phyloP scores from a whole-genome alignment of 2,329 filamentous ascomycete genomes.

The Neobulgaria alba region DNA sequence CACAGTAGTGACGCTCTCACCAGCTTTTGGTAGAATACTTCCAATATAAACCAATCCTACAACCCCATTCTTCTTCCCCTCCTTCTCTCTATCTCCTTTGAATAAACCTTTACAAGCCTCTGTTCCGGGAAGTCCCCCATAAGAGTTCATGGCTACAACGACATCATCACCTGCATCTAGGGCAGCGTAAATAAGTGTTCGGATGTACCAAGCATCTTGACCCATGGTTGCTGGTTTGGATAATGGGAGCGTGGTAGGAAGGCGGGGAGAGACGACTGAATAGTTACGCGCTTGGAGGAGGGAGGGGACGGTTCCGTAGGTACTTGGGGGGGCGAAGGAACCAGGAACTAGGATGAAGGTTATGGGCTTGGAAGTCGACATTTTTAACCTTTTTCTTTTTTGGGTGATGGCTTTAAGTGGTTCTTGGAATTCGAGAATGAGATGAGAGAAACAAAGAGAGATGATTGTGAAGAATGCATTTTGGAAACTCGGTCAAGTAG shows the following conservation, averaged over 20 bases:
- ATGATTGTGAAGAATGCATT: too few relatives aligned
- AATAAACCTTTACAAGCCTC: conserved; percentile 30
- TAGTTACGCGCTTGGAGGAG: conserved; percentile 5
- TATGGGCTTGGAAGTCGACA: background rate
- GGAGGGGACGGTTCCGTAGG: conserved; percentile 8
- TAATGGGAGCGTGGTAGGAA: conserved; percentile 5
- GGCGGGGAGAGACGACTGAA: conserved; percentile 1
- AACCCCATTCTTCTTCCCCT: conserved; percentile 34
- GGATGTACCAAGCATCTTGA: conserved; percentile 31
- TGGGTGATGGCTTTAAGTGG: too few relatives aligned
- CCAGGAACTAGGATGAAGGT: conserved; percentile 14
- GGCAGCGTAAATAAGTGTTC: conserved; percentile 21
- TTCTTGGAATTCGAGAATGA: too few relatives aligned
- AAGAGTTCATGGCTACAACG: conserved; percentile 32
- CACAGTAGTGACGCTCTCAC: conserved; percentile 1
- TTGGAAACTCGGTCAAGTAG: too few relatives aligned
- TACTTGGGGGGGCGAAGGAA: conserved; percentile 7
- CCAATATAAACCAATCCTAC: conserved; percentile 12
- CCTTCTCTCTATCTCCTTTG: conserved; percentile 28
- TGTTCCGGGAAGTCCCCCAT: conserved; percentile 30
- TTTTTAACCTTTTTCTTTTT: too few relatives aligned
- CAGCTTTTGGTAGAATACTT: conserved; percentile 3
- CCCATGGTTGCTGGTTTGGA: conserved; percentile 21
- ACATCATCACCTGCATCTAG: conserved; percentile 30
- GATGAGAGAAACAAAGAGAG: too few relatives aligned